These are phyloP conservation scores for Talaromyces sp. DNA, from an alignment of 2,329 filamentous ascomycete species.

Conservation along the genomic window DNA sequence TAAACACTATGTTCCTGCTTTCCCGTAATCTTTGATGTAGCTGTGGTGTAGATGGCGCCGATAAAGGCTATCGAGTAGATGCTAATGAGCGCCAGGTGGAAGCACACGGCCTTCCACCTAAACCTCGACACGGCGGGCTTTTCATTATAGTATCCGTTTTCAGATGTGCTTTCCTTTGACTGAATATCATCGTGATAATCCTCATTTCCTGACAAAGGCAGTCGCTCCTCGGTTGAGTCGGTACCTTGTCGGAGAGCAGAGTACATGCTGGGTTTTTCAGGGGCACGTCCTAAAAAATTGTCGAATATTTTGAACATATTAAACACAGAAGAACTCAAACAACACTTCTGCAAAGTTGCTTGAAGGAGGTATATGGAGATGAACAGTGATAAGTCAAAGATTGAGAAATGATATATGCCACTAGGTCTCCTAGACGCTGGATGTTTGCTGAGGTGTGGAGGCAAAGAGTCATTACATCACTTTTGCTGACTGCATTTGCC, in stretches of 20 bases:
- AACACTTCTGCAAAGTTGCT: not conserved
- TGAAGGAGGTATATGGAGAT: not conserved
- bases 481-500: not conserved
- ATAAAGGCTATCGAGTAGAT: not conserved
- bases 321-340: not conserved
- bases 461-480: not conserved
- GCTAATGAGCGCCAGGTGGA: not conserved
- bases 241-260: not conserved
- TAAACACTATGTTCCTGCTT: not conserved
- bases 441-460: no score
- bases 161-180: not conserved
- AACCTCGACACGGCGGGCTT: not conserved
- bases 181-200: not conserved
- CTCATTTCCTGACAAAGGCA: not conserved
- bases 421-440: not conserved
- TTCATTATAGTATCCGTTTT: not conserved
- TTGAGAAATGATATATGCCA: not conserved
- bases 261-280: not conserved
- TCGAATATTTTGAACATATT: not conserved
- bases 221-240: not conserved
- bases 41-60: not conserved
- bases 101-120: not conserved
- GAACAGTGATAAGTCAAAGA: not conserved
- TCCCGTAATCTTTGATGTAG: not conserved
- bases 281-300: not conserved